A percentile compares a stretch with the other conserved stretches of the same genome.
phyloP scores from a whole-genome alignment of 495 filamentous ascomycete genomes.

The Neurospora tetraspora region DNA sequence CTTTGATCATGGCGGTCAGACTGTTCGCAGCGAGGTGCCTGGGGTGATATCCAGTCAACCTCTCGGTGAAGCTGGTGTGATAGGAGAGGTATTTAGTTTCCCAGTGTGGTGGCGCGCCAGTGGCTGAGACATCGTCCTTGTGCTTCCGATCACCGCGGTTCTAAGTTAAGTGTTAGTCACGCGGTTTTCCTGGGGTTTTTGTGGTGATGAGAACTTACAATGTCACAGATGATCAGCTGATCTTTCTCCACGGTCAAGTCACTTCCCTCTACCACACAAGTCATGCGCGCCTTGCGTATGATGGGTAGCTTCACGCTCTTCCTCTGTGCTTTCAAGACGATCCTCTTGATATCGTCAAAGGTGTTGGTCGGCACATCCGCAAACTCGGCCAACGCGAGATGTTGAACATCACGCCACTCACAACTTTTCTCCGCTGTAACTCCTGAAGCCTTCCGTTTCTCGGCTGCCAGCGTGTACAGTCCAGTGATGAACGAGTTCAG shows the following conservation, averaged over 20 bases:
- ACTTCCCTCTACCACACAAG: not conserved
- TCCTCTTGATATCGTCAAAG: not conserved
- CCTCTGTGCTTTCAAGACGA: constrained; percentile 1
- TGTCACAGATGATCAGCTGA: constrained; percentile 7
- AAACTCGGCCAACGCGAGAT: not conserved
- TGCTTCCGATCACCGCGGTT: not conserved
- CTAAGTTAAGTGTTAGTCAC: not conserved
- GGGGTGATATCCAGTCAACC: not conserved
- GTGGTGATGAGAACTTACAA: not conserved
- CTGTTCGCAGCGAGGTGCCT: not conserved
- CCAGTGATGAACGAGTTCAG: not conserved
- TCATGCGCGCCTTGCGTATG: constrained; percentile 1
- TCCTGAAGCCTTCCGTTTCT: not conserved
- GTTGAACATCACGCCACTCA: constrained; percentile 3
- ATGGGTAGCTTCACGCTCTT: constrained; percentile 7
- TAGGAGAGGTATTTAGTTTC: constrained; percentile 2
- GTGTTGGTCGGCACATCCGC: not conserved
- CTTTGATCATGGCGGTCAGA: constrained; percentile 6
- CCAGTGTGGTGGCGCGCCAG: not conserved
- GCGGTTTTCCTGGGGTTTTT: not conserved
- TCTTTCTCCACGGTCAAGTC: not conserved
- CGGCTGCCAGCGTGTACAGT: not conserved
- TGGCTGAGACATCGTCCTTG: not conserved
- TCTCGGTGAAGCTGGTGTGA: constrained; percentile 3
- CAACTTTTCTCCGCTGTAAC: not conserved